Evolutionary conservation across 768 basidiomycete genomes (phyloP).

Genomic region (Trametes cingulata): DNA sequence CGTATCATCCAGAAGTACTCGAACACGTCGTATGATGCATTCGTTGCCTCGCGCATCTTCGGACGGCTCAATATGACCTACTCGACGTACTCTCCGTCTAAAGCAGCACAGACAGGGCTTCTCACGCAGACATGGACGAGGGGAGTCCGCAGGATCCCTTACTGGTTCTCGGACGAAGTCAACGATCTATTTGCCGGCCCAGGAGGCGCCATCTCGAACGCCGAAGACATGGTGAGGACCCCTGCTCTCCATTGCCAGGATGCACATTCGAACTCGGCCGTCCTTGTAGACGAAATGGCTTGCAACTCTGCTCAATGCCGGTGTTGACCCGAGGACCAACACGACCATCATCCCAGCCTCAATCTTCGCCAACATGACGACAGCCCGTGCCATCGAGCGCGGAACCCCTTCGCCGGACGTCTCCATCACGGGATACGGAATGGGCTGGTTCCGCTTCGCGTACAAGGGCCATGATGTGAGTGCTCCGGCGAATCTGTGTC

Average conservation of each 20-base stretch:
- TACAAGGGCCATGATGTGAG: constrained; percentile 44
- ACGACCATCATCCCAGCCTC: constrained; percentile 35
- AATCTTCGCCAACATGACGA: constrained; percentile 34
- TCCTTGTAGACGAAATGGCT: constrained; percentile 41
- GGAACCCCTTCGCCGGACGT: constrained; percentile 11
- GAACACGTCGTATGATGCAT: constrained; percentile 36
- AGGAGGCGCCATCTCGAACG: constrained; percentile 45
- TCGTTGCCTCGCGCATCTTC: constrained; percentile 45
- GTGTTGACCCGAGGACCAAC: constrained; percentile 35
- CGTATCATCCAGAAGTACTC: constrained; percentile 38
- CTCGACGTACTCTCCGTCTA: constrained; percentile 40
- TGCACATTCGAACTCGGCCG: no score
- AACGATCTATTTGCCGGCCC: constrained; percentile 36
- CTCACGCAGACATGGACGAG: constrained; percentile 37
- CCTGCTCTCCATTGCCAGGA: not conserved
- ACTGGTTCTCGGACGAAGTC: constrained; percentile 33
- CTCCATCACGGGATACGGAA: constrained; percentile 41
- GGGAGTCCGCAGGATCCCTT: constrained; percentile 36
- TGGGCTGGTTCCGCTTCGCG: constrained; percentile 42
- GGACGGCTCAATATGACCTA: constrained; percentile 42
- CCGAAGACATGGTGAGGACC: constrained; percentile 41
- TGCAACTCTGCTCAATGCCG: constrained; percentile 36
- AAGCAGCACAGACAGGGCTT: constrained; percentile 36
- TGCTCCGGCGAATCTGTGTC: not conserved
- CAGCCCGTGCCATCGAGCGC: constrained; percentile 31